Base-by-base conservation (phyloP, 2,329 filamentous ascomycete species). In the Myriangium duriaei region DNA sequence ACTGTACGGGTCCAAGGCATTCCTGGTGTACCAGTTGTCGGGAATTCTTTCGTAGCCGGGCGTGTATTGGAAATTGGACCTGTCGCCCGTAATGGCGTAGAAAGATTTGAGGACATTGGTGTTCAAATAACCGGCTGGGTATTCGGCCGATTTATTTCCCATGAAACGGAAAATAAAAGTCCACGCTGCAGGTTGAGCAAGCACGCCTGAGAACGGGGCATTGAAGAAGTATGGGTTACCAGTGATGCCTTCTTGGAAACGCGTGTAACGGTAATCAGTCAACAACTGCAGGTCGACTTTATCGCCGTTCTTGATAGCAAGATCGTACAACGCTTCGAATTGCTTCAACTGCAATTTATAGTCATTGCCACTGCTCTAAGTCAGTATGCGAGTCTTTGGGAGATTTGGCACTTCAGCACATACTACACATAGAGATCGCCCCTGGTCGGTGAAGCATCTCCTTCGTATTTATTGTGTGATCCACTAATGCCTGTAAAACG, bases 1-100 rank as follows among this genome's bases (percentile, higher is more conserved):
- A 9, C 49, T 52, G 51, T 61, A 61, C 14, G 51, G 46, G 37
- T 54, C 49, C 12, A 32, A 29, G 2, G 39, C 34, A 45, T 53
- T 52, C 28, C 55, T 49, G 16, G 49, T 50, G 48, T 55, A 56
- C 51, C 50, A 57, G 46, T 65, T 61, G 26, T 62, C 51, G 2
- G 63, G 63, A 40, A 66, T 62, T 4, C 52, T 48, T 45, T 66
- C 62, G 30, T 57, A 41, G 18, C 59, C 62, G 5, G 45, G 47
- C 2, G 46, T 51, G 47, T 56, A 57, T 7, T 39, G 41, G 37
- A 55, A 51, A 41, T 53, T 50, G 24, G 53, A 48, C 4, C 52
- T 51, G 2, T 50, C 43, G 12, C 57, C 58, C 4, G 43, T 47
- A 30, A 65, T 51, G 37, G 58, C 51, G 42, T 54, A 57, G 51